Evolutionary conservation across 2,329 filamentous ascomycete genomes (phyloP), one percentile per base, ranked within the genome.

Genomic region (Eutypa lata): DNA sequence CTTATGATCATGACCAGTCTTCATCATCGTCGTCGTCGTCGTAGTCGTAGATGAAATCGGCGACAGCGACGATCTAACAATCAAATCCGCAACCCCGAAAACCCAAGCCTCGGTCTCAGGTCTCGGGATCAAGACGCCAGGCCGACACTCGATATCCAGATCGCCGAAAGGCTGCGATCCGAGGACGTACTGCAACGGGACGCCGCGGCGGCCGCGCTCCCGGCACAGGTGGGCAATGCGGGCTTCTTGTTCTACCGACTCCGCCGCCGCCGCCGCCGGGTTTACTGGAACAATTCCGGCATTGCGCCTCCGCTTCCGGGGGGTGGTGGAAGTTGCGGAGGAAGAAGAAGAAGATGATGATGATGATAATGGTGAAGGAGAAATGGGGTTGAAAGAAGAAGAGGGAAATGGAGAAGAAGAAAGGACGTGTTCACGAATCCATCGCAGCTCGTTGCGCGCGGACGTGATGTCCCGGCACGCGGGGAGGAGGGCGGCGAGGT

Each of bases 121-220:
- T 75, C 93, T 82, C 35, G 94, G 94, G 58, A 97, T 96, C 52
- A 99, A 75, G 5, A 97, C 92, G 2, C 90, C 90, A 11, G 77
- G 81, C 26, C 76, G 77, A 65, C 92, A 97, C 51, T 79, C 73
- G 45, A 99, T 88, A 42, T 96, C 88, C 16, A 97, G 72, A 4
- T 83, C 74, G 0, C 92, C 93, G 71, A 99, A 97, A 2, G 88
- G 94, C 68, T 97, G 91, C 5, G 86, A 86, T 3, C 91, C 91
- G 1, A 99, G 75, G 21, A 97, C 79, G 67, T 97, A 97, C 69
- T 97, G 94, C 33, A 99, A 72, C 1, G 94, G 94, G 53, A 86
- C 81, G 1, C 91, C 91, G 8, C 68, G 70, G 8, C 68, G 70
- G 8, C 79, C 76, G 33, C 84, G 74, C 47, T 73, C 69, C 3